Percentiles rank a stretch among this genome's conserved stretches.
Conservation (phyloP, 2,329 filamentous ascomycete genomes). For the Monilinia aucupariae region DNA sequence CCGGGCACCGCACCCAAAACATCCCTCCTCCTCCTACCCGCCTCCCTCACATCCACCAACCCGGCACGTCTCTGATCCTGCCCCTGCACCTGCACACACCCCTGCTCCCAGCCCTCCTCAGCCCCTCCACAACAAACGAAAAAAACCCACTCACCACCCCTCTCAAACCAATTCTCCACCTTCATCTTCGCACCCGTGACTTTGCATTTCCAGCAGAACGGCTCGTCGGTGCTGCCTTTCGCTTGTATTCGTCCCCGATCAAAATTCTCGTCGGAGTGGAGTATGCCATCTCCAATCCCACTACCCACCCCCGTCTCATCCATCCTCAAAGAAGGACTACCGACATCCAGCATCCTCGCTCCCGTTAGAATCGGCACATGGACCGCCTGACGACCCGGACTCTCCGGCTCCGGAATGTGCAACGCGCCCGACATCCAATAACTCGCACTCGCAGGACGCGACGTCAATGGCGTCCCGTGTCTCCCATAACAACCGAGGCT, state of each 20-base stretch:
- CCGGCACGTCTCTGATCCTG: not conserved
- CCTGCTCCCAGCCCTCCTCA: conserved; percentile 20
- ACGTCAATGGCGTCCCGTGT: not conserved
- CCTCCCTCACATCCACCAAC: not conserved
- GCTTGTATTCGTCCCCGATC: not conserved
- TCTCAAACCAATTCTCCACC: conserved; percentile 25
- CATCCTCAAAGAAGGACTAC: not conserved
- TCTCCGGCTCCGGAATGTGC: not conserved
- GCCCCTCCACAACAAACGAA: conserved; percentile 30
- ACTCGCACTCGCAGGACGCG: not conserved
- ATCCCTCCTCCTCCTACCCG: conserved; percentile 1
- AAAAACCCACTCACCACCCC: conserved; percentile 22
- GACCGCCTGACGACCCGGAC: not conserved
- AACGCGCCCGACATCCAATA: conserved; percentile 8
- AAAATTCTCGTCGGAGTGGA: not conserved
- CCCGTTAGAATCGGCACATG: conserved; percentile 15
- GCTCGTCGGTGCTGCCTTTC: not conserved
- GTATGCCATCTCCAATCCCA: not conserved
- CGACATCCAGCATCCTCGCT: conserved; percentile 1
- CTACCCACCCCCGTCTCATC: not conserved
- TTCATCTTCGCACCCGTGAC: conserved; percentile 24
- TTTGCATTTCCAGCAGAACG: conserved; percentile 29
- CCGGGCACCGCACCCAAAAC: conserved; percentile 3
- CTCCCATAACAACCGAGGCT: too few species aligned
- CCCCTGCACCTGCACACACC: conserved; percentile 1